A percentile compares a stretch with the other conserved stretches of the same genome.
Conservation (phyloP, 1,284 basidiomycete genomes). For the Ustilago xerochloae region DNA sequence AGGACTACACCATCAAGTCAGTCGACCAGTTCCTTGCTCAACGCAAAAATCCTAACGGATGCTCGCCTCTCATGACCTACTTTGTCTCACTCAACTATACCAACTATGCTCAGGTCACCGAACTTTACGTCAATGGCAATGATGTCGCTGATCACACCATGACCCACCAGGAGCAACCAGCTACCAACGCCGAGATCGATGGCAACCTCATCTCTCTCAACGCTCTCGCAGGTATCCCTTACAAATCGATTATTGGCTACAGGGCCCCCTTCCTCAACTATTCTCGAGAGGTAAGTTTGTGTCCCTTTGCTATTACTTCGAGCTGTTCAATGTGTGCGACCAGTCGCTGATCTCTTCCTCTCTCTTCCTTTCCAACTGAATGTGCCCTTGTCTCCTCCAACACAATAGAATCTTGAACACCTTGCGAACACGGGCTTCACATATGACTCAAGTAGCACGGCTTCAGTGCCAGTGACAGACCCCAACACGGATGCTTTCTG, state of each 20-base stretch:
- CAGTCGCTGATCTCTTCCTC: too few relatives aligned
- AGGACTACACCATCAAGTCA: slow-evolving; percentile 78
- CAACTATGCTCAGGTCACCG: slow-evolving; percentile 81
- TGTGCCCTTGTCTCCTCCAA: too few relatives aligned
- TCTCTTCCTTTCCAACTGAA: too few relatives aligned
- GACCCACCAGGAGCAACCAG: slow-evolving; percentile 77
- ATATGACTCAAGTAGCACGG: slow-evolving; percentile 78
- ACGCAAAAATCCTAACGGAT: slow-evolving; percentile 85
- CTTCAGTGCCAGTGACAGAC: slow-evolving; percentile 78
- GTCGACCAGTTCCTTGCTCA: slow-evolving; percentile 81
- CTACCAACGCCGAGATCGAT: slow-evolving; percentile 74
- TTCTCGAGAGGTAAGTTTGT: too few relatives aligned
- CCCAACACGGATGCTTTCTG: slow-evolving; percentile 76
- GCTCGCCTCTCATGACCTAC: slow-evolving; percentile 72
- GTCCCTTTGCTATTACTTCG: too few relatives aligned
- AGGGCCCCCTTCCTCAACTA: slow-evolving; percentile 82
- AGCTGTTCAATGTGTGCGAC: too few relatives aligned
- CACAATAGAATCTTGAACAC: slow-evolving; percentile 76
- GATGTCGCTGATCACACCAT: slow-evolving; percentile 89
- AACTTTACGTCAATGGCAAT: slow-evolving; percentile 85
- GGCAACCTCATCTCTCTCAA: slow-evolving; percentile 84
- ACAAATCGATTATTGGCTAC: slow-evolving; percentile 78
- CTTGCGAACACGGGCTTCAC: slow-evolving; percentile 74
- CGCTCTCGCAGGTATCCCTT: slow-evolving; percentile 80
- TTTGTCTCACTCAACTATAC: slow-evolving; percentile 75